Percentiles rank a stretch among this genome's conserved stretches.
Conservation (phyloP, 2,329 filamentous ascomycete genomes). For the Apiospora arundinis region DNA sequence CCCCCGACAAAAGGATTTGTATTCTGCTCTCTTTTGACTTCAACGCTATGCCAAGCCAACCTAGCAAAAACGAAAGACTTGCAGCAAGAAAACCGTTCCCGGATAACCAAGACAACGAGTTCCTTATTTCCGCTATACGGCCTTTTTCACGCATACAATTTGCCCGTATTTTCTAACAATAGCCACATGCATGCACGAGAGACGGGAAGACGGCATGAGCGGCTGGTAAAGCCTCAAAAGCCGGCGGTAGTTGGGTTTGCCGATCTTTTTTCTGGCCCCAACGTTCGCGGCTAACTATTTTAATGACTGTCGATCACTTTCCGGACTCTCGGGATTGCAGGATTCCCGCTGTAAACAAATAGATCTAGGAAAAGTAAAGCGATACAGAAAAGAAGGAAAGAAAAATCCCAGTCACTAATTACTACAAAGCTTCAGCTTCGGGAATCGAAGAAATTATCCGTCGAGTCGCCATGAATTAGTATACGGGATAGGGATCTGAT, state of each 20-base stretch:
- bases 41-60: not conserved
- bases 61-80: not conserved
- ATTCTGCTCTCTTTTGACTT: no score
- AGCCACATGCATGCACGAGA: not conserved
- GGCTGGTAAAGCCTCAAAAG: not conserved
- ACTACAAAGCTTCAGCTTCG: not conserved
- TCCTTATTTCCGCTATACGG: not conserved
- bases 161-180: not conserved
- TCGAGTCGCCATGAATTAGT: not conserved
- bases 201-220: not conserved
- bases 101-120: no score
- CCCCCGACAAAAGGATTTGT: no score
- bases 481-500: not conserved
- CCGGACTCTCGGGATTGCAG: not conserved
- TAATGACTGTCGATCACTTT: not conserved
- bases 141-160: not conserved
- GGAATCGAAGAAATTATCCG: not conserved
- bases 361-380: not conserved
- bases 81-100: not conserved
- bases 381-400: not conserved
- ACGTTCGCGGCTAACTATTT: not conserved
- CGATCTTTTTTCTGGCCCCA: not conserved
- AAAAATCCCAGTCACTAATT: not conserved
- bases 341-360: not conserved
- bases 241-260: not conserved